Percentiles rank a stretch among this genome's conserved stretches.
Conservation (phyloP, 352 stramenopile genomes). For the Phytopythium montanum region DNA sequence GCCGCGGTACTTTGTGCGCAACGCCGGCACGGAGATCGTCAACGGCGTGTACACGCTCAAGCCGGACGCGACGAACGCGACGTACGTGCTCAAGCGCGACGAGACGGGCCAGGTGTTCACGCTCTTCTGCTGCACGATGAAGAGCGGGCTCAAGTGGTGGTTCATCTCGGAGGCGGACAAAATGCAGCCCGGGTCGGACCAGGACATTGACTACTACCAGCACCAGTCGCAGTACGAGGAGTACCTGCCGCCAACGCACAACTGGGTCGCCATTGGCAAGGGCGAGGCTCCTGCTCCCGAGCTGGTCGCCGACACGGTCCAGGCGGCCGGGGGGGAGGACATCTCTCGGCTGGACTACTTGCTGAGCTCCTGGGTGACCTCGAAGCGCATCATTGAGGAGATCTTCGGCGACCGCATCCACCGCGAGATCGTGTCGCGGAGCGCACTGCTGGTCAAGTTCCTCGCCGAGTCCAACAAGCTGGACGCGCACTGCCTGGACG, state of each 20-base stretch:
- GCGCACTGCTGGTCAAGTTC: conserved; percentile 79
- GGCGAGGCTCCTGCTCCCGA: conserved; percentile 68
- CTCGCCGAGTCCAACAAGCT: conserved; percentile 79
- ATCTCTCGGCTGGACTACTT: conserved; percentile 63
- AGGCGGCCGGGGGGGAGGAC: conserved; percentile 51
- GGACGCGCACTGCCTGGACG: conserved; percentile 53
- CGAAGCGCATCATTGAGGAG: conserved; percentile 77
- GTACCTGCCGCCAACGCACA: conserved; percentile 81
- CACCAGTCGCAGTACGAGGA: conserved; percentile 95
- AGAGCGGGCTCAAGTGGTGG: conserved; percentile 98
- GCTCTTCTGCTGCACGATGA: conserved; percentile 97
- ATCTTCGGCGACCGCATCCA: conserved; percentile 90
- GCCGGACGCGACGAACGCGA: conserved; percentile 50
- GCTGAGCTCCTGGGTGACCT: conserved; percentile 63
- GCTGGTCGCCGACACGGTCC: conserved; percentile 58
- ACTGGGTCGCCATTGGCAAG: conserved; percentile 88
- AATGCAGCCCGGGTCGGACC: conserved; percentile 95
- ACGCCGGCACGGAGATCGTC: conserved; percentile 88
- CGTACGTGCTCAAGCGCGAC: conserved; percentile 70
- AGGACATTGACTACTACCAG: conserved; percentile 99
- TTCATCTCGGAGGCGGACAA: conserved; percentile 98
- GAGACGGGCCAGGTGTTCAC: conserved; percentile 87
- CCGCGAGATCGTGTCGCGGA: conserved; percentile 83
- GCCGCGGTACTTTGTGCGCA: conserved; percentile 80
- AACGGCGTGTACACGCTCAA: conserved; percentile 94